Conservation (phyloP, 75 land plant species). For the Pinus tabuliformis region DNA sequence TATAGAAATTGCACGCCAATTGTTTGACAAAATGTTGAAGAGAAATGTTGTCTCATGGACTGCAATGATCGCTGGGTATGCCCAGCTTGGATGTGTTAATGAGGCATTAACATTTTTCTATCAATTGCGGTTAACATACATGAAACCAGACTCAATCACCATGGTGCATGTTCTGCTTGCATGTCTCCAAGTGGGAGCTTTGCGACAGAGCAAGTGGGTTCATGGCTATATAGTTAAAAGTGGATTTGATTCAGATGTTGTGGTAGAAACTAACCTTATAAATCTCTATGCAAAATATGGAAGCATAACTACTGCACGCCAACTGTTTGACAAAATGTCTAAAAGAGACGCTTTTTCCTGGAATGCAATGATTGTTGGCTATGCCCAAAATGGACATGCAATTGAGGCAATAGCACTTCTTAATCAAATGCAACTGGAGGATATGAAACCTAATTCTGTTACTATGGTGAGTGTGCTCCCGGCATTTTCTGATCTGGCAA, state of each 20-base stretch:
- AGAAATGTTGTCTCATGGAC: conserved; percentile 61
- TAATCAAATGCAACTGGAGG: conserved; percentile 21
- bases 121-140: conserved; percentile 8
- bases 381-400: conserved; percentile 25
- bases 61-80: conserved; percentile 69
- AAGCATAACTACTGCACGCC: conserved; percentile 18
- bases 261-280: conserved; percentile 29
- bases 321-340: conserved; percentile 46
- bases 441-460: conserved; percentile 28
- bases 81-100: conserved; percentile 23
- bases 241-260: conserved; percentile 19
- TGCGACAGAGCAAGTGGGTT: conserved; percentile 31
- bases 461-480: conserved; percentile 37
- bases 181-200: conserved; percentile 33
- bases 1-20: conserved; percentile 17
- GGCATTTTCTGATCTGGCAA: conserved; percentile 15
- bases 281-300: conserved; percentile 18
- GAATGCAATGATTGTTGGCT: conserved; percentile 47
- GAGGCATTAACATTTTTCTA: conserved; percentile 48
- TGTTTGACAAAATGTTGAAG: conserved; percentile 31
- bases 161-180: conserved; percentile 34
- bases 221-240: conserved; percentile 21
- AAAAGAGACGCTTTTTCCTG: conserved; percentile 43
- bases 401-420: conserved; percentile 32
- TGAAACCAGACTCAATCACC: conserved; percentile 25